Conservation (phyloP, 1,139 yeast species). For the Neolecta irregularis region DNA sequence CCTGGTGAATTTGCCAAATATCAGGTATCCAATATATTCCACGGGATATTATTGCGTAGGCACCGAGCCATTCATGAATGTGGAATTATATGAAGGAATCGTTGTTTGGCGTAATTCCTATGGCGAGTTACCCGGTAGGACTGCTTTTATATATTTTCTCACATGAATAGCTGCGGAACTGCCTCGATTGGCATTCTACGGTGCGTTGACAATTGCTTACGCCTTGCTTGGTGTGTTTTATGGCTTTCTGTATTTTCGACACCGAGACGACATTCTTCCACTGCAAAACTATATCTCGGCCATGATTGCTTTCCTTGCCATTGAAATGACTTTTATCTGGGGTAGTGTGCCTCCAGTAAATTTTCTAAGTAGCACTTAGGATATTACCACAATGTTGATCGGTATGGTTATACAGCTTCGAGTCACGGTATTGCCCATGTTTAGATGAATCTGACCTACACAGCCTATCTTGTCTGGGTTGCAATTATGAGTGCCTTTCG, state of each 20-base stretch:
- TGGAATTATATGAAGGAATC: constrained; percentile 6
- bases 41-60: constrained; percentile 91
- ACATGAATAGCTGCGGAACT: constrained; percentile 82
- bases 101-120: constrained; percentile 12
- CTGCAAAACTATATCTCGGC: constrained; percentile 51
- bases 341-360: constrained; percentile 26
- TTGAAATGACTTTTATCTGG: constrained; percentile 81
- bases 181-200: constrained; percentile 81
- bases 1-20: constrained; percentile 45
- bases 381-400: constrained; percentile 70
- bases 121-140: constrained; percentile 8
- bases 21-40: constrained; percentile 43
- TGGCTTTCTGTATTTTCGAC: constrained; percentile 72
- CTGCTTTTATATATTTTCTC: too few relatives aligned
- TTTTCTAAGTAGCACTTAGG: constrained; percentile 8
- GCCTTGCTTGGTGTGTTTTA: constrained; percentile 67
- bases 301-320: constrained; percentile 65
- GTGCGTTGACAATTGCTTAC: constrained; percentile 68
- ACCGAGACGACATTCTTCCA: constrained; percentile 75
- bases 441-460: too few relatives aligned
- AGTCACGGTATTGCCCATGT: too few relatives aligned
- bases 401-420: constrained; percentile 39
- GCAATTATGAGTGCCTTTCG: constrained; percentile 69
- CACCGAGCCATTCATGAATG: constrained; percentile 26
- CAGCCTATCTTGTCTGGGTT: constrained; percentile 62